These are phyloP conservation scores for Phaeophleospora eucalypticola DNA, from an alignment of 2,329 filamentous ascomycete genomes.

Conservation along the genomic window DNA sequence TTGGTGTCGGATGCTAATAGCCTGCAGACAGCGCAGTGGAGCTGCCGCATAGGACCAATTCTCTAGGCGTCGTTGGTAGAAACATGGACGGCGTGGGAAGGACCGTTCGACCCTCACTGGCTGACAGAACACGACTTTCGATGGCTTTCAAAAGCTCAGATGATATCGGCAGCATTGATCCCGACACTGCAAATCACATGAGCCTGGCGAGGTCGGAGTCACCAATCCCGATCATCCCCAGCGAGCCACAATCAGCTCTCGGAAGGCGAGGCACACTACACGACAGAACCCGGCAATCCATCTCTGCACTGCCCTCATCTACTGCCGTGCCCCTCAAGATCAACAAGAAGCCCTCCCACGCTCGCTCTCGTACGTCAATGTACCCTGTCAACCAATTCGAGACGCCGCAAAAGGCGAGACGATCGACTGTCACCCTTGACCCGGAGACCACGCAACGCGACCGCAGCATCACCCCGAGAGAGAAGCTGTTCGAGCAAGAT, in stretches of 20 bases:
- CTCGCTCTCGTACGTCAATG: conserved; percentile 30
- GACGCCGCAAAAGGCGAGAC: conserved; percentile 41
- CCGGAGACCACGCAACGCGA: conserved; percentile 3
- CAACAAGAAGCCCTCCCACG: conserved; percentile 31
- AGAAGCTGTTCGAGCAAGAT: conserved; percentile 67
- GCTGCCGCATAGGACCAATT: conserved; percentile 4
- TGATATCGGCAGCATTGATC: conserved; percentile 18
- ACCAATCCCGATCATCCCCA: background rate
- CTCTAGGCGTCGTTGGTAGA: conserved; percentile 5
- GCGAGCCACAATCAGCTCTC: background rate
- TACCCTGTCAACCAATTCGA: conserved; percentile 57
- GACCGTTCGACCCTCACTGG: conserved; percentile 37
- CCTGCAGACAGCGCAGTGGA: conserved; percentile 16
- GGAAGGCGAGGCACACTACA: conserved; percentile 43
- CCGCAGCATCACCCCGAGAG: conserved; percentile 52
- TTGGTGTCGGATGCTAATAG: too few relatives aligned
- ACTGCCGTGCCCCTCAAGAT: conserved; percentile 1
- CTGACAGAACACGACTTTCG: conserved; percentile 46
- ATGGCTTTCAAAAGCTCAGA: conserved; percentile 35
- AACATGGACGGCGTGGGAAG: conserved; percentile 9
- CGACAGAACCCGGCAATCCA: conserved; percentile 77
- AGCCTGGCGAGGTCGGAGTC: background rate
- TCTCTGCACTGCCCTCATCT: conserved; percentile 51
- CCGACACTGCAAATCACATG: background rate
- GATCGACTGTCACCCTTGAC: conserved; percentile 13